Evolutionary conservation across 192 early-diverging fungal genomes (phyloP).

Genomic region (Coemansia sp.): DNA sequence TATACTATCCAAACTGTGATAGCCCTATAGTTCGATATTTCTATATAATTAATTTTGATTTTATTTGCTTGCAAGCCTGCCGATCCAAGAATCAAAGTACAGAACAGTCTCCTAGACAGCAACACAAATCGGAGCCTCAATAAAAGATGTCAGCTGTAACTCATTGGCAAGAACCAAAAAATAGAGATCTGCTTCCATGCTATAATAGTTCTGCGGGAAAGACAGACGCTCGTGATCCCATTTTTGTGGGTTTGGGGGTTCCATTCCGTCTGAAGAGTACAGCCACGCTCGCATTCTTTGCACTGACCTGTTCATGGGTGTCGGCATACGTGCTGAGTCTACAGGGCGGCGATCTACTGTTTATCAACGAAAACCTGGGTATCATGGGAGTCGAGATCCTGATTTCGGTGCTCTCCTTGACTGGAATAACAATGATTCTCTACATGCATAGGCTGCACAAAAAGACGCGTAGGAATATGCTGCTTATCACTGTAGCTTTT

Average conservation of each 20-base stretch:
- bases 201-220: background rate
- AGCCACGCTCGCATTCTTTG: slow-evolving; percentile 2
- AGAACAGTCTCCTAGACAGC: too few species aligned
- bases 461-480: slow-evolving; percentile 22
- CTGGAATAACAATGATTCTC: slow-evolving; percentile 45
- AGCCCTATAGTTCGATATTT: too few species aligned
- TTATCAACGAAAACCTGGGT: slow-evolving; percentile 55
- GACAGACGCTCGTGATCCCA: slow-evolving; percentile 28
- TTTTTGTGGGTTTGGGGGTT: background rate
- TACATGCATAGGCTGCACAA: slow-evolving; percentile 35
- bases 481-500: slow-evolving; percentile 9
- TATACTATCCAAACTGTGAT: too few species aligned
- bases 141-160: too few species aligned
- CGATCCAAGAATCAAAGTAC: too few species aligned
- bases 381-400: slow-evolving; percentile 52
- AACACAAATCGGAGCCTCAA: too few species aligned
- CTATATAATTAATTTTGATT: too few species aligned
- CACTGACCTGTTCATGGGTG: slow-evolving; percentile 1
- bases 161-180: background rate
- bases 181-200: background rate
- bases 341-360: slow-evolving; percentile 53
- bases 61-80: too few species aligned
- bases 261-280: slow-evolving; percentile 10
- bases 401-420: slow-evolving; percentile 54
- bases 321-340: slow-evolving; percentile 25